These are phyloP conservation scores for Bacidia gigantensis DNA, from an alignment of 495 filamentous ascomycete genomes.

Conservation along the genomic window DNA sequence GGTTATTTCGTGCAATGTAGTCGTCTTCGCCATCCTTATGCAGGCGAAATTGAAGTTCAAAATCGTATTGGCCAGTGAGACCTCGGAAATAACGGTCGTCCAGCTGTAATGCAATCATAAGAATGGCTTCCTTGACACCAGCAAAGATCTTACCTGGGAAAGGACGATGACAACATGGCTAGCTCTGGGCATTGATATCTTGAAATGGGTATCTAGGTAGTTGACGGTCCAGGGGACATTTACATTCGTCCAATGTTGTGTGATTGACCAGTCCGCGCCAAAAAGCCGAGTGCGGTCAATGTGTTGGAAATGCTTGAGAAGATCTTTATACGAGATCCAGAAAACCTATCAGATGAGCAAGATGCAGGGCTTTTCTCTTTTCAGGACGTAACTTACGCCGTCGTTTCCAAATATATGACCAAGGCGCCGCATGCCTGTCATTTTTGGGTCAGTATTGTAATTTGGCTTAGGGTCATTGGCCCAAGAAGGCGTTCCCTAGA, in stretches of 20 bases:
- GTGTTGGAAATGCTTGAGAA: conserved; percentile 50
- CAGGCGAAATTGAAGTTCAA: conserved; percentile 48
- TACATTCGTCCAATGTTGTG: conserved; percentile 53
- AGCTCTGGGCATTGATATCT: conserved; percentile 38
- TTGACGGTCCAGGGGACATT: conserved; percentile 54
- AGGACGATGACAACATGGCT: conserved; percentile 52
- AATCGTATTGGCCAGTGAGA: conserved; percentile 50
- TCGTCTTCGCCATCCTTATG: conserved; percentile 50
- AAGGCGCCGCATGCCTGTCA: conserved; percentile 48
- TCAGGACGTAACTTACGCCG: no score
- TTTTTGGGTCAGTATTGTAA: no score
- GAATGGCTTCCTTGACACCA: neutral
- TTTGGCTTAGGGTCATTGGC: no score
- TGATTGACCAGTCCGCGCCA: conserved; percentile 48
- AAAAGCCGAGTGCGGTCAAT: conserved; percentile 61
- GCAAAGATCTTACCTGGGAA: no score
- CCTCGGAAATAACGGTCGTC: conserved; percentile 60
- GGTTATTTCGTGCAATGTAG: conserved; percentile 50
- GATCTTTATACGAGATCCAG: conserved; percentile 40
- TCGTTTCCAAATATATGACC: conserved; percentile 61
- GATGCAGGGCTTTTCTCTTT: no score
- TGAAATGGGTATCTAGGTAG: conserved; percentile 55
- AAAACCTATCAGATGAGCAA: no score
- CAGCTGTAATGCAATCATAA: conserved; percentile 26
- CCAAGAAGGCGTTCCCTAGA: no score